phyloP scores from a whole-genome alignment of 1,139 yeast species.

The Debaryomycetaceae sp. region DNA sequence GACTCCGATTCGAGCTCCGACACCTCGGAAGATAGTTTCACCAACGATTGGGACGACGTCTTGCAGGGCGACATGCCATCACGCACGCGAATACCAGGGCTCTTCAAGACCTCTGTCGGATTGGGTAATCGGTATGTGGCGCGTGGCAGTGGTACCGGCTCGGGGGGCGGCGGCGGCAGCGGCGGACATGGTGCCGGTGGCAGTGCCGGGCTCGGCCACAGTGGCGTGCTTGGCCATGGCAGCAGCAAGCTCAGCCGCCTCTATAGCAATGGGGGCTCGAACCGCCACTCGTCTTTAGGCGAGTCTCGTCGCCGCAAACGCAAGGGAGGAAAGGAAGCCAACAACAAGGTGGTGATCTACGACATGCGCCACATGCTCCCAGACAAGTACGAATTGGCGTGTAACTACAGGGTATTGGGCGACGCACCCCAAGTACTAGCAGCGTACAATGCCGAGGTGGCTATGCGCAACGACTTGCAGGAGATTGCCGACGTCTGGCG shows the following conservation, averaged over 20 bases:
- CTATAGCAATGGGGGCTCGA: too few species aligned
- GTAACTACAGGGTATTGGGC: conserved; percentile 69
- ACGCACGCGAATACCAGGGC: conserved; percentile 41
- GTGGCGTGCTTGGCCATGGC: neutral
- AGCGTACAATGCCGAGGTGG: conserved; percentile 66
- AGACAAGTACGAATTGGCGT: conserved; percentile 70
- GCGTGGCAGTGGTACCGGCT: too few species aligned
- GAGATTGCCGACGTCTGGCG: conserved; percentile 79
- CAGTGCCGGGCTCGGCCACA: conserved; percentile 10
- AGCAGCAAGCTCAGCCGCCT: neutral
- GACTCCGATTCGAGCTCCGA: conserved; percentile 13
- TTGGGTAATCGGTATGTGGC: conserved; percentile 29
- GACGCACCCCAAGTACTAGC: conserved; percentile 64
- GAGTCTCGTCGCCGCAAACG: conserved; percentile 7
- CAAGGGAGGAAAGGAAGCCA: conserved; percentile 19
- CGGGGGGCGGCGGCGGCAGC: conserved; percentile 9
- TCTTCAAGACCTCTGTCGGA: conserved; percentile 38
- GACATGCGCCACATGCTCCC: conserved; percentile 75
- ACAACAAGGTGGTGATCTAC: conserved; percentile 55
- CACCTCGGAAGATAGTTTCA: conserved; percentile 44
- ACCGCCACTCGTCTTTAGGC: neutral
- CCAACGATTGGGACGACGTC: conserved; percentile 49
- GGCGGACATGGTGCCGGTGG: conserved; percentile 3
- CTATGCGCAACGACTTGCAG: conserved; percentile 54
- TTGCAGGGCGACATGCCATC: conserved; percentile 43